Evolutionary conservation across 192 early-diverging fungal genomes (phyloP).

Genomic region (Podila epigama): DNA sequence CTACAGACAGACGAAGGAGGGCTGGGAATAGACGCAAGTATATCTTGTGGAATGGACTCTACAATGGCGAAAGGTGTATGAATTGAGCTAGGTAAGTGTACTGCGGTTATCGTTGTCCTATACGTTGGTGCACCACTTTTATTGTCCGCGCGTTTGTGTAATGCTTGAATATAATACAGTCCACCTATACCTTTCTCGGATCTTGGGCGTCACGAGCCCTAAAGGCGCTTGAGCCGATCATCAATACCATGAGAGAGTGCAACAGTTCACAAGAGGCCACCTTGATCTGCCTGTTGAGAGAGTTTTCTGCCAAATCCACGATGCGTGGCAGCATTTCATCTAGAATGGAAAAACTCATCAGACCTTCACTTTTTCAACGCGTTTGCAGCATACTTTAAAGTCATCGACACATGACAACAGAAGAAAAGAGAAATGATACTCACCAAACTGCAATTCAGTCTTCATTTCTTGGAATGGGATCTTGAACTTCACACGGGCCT

Average conservation of each 20-base stretch:
- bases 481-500: slow-evolving; percentile 60
- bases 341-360: slow-evolving; percentile 39
- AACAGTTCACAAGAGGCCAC: slow-evolving; percentile 76
- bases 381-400: too few relatives aligned
- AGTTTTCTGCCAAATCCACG: slow-evolving; percentile 76
- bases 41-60: slow-evolving; percentile 69
- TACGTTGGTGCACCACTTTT: not conserved
- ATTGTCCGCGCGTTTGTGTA: too few relatives aligned
- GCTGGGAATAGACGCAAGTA: slow-evolving; percentile 75
- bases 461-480: slow-evolving; percentile 76
- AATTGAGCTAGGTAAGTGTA: not conserved
- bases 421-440: too few relatives aligned
- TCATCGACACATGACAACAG: too few relatives aligned
- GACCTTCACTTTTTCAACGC: too few relatives aligned
- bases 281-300: slow-evolving; percentile 78
- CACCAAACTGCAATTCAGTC: slow-evolving; percentile 72
- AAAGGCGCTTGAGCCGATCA: slow-evolving; percentile 75
- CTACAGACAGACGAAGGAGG: slow-evolving; percentile 73
- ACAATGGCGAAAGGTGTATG: not conserved
- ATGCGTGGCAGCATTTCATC: slow-evolving; percentile 81
- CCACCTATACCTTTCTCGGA: slow-evolving; percentile 44
- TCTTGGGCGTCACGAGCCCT: slow-evolving; percentile 52
- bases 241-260: slow-evolving; percentile 73
- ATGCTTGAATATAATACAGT: too few relatives aligned
- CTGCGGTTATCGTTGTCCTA: not conserved